Evolutionary conservation across 345 rosid genomes (phyloP).

Genomic region (Dipteronia sinensis): DNA sequence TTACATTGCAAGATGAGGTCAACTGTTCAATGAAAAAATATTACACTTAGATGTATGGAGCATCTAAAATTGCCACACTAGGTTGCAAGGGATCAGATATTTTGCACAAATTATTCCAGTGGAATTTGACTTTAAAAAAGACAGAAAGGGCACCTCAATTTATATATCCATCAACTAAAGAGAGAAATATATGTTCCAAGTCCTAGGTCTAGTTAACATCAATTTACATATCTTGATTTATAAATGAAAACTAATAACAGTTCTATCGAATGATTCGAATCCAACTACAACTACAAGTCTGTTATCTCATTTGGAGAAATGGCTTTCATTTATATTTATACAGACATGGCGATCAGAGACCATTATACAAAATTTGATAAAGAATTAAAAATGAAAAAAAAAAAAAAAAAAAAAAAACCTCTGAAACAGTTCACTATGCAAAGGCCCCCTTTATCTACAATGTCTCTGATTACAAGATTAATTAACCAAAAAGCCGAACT

Average conservation of each 20-base stretch:
- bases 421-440: slow-evolving; percentile 1
- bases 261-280: background rate
- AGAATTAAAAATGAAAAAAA: background rate
- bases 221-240: background rate
- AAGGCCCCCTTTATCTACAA: slow-evolving; percentile 33
- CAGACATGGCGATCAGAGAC: background rate
- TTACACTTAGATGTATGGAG: no score
- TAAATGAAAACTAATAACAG: background rate
- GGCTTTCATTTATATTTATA: slow-evolving; percentile 25
- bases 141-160: no score
- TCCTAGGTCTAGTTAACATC: background rate
- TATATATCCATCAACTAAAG: background rate
- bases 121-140: no score
- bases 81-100: no score
- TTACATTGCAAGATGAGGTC: background rate
- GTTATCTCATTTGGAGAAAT: slow-evolving; percentile 7
- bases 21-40: background rate
- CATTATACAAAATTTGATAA: background rate
- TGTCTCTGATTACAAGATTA: slow-evolving; percentile 15
- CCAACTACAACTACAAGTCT: background rate
- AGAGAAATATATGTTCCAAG: background rate
- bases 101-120: no score
- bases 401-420: background rate
- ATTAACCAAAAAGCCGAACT: background rate
- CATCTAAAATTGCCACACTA: no score